Base-by-base conservation (phyloP, 2,329 filamentous ascomycete species). In the Cladorrhinum sp. region DNA sequence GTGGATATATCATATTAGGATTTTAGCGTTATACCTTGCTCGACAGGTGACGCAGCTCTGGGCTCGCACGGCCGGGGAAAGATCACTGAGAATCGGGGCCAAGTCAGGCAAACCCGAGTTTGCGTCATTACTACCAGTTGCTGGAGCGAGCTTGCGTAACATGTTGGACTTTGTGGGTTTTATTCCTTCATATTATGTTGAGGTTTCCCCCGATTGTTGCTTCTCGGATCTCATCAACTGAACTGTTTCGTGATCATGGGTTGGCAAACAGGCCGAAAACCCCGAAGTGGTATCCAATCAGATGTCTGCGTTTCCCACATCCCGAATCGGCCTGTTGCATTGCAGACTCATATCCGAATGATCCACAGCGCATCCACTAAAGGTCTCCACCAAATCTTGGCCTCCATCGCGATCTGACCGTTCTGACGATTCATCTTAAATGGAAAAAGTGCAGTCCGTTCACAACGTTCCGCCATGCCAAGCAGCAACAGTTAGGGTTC, bases 1-100 rank as follows among this genome's bases (percentile, higher is more conserved):
- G n/a, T 36, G 32, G 3, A 36, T 36, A 13, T 36, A 36, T 16
- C n/a, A n/a, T n/a, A n/a, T n/a, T n/a, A n/a, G n/a, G n/a, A n/a
- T 10, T 36, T 9, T 36, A 36, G 23, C 5, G 23, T n/a, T 22
- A 23, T 56, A 55, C 58, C 58, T 56, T 25, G 58, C 41, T 23
- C 82, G 77, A 62, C 82, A 85, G 2, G 78, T 75, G 3, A 79
- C 73, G 56, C 81, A 83, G 67, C 80, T 82, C 56, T 79, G 78
- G 4, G 25, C 53, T 22, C 53, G 53, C 12, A 45, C 38, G 23
- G 53, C 22, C 23, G 23, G 53, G 53, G 53, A 4, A 41, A 56
- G 36, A 36, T 56, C 52, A 20, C 32, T 38, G 29, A 55, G 38
- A 9, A 55, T 23, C 2, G 52, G 38, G 9, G 52, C 22, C 9